Conservation (phyloP, 2,329 filamentous ascomycete genomes). For the Clarireedia homoeocarpa region DNA sequence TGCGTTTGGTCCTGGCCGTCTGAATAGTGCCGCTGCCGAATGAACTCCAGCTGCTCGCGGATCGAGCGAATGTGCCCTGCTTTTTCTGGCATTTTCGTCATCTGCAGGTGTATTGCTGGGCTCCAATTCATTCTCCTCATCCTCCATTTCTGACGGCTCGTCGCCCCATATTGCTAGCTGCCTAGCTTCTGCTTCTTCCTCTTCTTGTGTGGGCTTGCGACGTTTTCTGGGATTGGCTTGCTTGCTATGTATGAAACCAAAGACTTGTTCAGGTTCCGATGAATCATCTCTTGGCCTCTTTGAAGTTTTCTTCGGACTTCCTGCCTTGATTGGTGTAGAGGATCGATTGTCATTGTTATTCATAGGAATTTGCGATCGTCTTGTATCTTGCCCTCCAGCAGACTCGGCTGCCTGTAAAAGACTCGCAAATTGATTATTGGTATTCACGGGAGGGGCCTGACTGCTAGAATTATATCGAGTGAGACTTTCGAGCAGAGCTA, state of each 20-base stretch:
- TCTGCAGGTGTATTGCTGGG: not conserved
- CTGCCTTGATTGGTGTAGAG: not conserved
- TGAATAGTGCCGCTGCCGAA: conserved; percentile 25
- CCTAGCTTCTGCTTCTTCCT: conserved; percentile 16
- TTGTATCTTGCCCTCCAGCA: conserved; percentile 15
- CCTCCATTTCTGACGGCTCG: conserved; percentile 17
- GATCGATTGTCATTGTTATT: not conserved
- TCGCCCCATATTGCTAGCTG: conserved; percentile 27
- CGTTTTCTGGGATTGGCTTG: conserved; percentile 9
- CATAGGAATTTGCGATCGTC: not conserved
- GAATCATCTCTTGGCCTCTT: conserved; percentile 4
- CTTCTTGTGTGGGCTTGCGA: conserved; percentile 10
- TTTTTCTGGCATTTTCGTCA: not conserved
- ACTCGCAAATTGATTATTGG: conserved; percentile 23
- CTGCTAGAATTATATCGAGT: conserved; percentile 17
- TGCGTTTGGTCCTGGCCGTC: conserved; percentile 21
- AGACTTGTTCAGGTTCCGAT: conserved; percentile 1
- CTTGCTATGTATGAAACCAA: conserved; percentile 7
- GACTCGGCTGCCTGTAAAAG: conserved; percentile 24
- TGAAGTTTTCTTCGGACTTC: not conserved
- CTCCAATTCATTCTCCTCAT: not conserved
- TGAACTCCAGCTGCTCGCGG: conserved; percentile 25
- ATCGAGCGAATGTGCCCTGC: conserved; percentile 13
- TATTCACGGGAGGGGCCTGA: not conserved
- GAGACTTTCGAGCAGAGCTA: conserved; percentile 23